Evolutionary conservation across 2,329 filamentous ascomycete genomes (phyloP).

Genomic region (Alternaria rosae): DNA sequence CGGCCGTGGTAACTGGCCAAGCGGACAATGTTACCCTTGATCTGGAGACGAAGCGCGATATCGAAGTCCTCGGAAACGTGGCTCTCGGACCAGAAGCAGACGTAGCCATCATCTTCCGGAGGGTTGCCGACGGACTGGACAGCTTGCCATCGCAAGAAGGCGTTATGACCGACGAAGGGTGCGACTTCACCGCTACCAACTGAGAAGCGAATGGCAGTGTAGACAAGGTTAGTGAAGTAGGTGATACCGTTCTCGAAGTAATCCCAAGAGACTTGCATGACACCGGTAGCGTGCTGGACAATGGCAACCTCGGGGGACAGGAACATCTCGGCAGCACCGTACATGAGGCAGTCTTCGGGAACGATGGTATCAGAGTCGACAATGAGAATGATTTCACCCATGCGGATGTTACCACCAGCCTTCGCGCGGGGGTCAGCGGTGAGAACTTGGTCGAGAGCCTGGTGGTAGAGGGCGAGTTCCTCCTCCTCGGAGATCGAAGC

Average conservation of each 20-base stretch:
- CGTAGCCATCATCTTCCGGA: slow-evolving; percentile 62
- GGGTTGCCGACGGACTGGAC: slow-evolving; percentile 62
- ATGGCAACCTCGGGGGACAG: slow-evolving; percentile 78
- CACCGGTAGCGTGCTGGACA: slow-evolving; percentile 71
- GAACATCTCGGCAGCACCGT: slow-evolving; percentile 81
- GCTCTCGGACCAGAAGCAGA: slow-evolving; percentile 76
- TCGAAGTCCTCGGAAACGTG: slow-evolving; percentile 81
- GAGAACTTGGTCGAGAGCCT: slow-evolving; percentile 67
- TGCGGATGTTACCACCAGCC: slow-evolving; percentile 83
- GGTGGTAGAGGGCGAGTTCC: slow-evolving; percentile 40
- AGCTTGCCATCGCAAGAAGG: slow-evolving; percentile 73
- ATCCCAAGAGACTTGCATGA: slow-evolving; percentile 75
- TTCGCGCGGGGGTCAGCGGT: slow-evolving; percentile 71
- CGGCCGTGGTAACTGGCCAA: slow-evolving; percentile 72
- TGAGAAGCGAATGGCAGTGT: slow-evolving; percentile 72
- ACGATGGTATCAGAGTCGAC: slow-evolving; percentile 46
- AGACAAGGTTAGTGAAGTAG: slow-evolving; percentile 79
- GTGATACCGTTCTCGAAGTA: slow-evolving; percentile 79
- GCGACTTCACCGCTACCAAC: slow-evolving; percentile 74
- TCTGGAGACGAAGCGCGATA: slow-evolving; percentile 73
- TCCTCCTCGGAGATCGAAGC: slow-evolving; percentile 40
- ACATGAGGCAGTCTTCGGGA: slow-evolving; percentile 77
- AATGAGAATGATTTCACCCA: slow-evolving; percentile 81
- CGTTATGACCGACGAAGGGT: slow-evolving; percentile 79
- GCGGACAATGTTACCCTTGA: slow-evolving; percentile 70